Base-by-base conservation (phyloP, 768 basidiomycete genomes). In the Ramaria sp. region DNA sequence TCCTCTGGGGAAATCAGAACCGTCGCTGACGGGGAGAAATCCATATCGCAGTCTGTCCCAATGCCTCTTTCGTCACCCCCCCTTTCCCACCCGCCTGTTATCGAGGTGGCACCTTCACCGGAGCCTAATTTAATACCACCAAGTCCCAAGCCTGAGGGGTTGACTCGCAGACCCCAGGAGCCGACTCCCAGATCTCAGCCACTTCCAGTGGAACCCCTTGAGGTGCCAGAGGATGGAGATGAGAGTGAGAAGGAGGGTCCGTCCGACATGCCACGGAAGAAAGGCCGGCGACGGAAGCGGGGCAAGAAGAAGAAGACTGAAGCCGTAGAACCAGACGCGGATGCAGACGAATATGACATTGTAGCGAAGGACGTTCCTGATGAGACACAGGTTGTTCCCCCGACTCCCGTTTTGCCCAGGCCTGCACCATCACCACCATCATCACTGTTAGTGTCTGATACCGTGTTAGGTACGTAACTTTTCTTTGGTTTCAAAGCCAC, bases 401-500 rank as follows among this genome's bases (percentile, higher is more conserved):
- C 17, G 37, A 22, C 34, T 15, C 31, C 55, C 24, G 27, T 6
- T n/a, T 11, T 38, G 39, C 41, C 55, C 11, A 33, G 6, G 15
- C 10, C 68, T 9, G 59, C 67, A 3, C 63, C 67, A 15, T 54
- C 64, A n/a, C 59, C 64, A 10, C 61, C 64, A 15, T 72, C 83
- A 6, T 85, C 84, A 0, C 71, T 91, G 43, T 63, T 81, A 20
- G 83, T 92, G 15, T 88, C 88, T 6, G 86, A 91, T 48, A 78
- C 74, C 0, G 72, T 91, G 43, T 76, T 92, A 33, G 90, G 90
- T 88, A 64, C 34, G 34, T 37, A 61, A 80, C 63, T 59, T 30
- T 27, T 22, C 51, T 47, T 4, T 7, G 27, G 17, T 57, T 59
- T 13, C 12, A 43, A 30, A 33, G 42, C 24, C 33, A 31, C 57